Conservation (phyloP, 2,329 filamentous ascomycete species). For the Arachnomyces sp. region DNA sequence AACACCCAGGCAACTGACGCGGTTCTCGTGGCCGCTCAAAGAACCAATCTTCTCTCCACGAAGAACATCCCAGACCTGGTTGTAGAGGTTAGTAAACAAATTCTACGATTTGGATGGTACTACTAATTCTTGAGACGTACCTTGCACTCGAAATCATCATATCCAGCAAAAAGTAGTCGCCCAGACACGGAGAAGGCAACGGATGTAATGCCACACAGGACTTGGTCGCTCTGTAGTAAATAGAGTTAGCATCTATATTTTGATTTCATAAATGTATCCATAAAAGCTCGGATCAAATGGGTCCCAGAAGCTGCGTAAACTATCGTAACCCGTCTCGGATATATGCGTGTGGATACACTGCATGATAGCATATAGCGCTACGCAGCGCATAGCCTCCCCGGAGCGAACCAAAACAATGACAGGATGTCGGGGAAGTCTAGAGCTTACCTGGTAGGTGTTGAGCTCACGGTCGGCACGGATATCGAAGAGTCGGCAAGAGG, state of each 20-base stretch:
- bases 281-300: slow-evolving; percentile 1
- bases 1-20: slow-evolving; percentile 95
- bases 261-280: too few species aligned
- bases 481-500: slow-evolving; percentile 93
- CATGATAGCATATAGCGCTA: too few species aligned
- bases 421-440: background rate
- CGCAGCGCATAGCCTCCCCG: too few species aligned
- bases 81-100: slow-evolving; percentile 16
- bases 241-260: slow-evolving; percentile 7
- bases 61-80: slow-evolving; percentile 92
- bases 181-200: slow-evolving; percentile 97
- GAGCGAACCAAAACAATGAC: background rate
- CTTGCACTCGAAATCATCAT: slow-evolving; percentile 99
- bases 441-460: slow-evolving; percentile 58
- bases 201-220: slow-evolving; percentile 95
- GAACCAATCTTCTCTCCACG: slow-evolving; percentile 96
- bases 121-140: slow-evolving; percentile 49
- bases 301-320: too few species aligned
- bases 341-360: too few species aligned
- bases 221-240: slow-evolving; percentile 72
- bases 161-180: slow-evolving; percentile 88
- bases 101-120: background rate
- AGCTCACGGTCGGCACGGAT: slow-evolving; percentile 86
- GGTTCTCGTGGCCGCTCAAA: slow-evolving; percentile 94
- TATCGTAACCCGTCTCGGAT: too few species aligned